Evolutionary conservation across 257 asterid species (phyloP).

Genomic region (Solanum neorickii): DNA sequence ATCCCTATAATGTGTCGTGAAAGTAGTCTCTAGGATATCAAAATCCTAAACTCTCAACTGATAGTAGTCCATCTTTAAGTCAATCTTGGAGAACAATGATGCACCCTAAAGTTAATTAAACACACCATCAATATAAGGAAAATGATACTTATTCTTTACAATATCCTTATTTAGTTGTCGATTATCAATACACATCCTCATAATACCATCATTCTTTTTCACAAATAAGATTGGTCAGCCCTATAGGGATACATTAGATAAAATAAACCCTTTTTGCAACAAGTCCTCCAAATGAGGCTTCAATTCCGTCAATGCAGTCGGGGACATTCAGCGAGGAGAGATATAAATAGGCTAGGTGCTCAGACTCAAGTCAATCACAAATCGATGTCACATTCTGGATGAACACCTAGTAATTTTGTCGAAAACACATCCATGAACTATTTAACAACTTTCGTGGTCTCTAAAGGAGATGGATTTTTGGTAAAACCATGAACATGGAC

Average conservation of each 20-base stretch:
- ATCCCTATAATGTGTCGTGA: not conserved
- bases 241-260: not conserved
- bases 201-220: not conserved
- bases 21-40: not conserved
- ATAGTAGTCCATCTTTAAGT: not conserved
- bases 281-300: no score
- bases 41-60: not conserved
- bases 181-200: not conserved
- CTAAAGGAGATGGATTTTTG: no score
- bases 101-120: not conserved
- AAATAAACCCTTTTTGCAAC: not conserved
- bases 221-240: not conserved
- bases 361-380: no score
- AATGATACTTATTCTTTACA: no score
- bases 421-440: no score
- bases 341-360: no score
- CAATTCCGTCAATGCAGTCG: no score
- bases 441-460: no score
- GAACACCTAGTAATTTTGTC: no score
- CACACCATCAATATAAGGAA: not conserved
- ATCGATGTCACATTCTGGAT: no score
- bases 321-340: no score
- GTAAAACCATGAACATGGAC: no score
- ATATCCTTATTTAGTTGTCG: not conserved
- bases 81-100: not conserved